Evolutionary conservation across 2,329 filamentous ascomycete genomes (phyloP).

Genomic region (Kalaharituber pfeilii): DNA sequence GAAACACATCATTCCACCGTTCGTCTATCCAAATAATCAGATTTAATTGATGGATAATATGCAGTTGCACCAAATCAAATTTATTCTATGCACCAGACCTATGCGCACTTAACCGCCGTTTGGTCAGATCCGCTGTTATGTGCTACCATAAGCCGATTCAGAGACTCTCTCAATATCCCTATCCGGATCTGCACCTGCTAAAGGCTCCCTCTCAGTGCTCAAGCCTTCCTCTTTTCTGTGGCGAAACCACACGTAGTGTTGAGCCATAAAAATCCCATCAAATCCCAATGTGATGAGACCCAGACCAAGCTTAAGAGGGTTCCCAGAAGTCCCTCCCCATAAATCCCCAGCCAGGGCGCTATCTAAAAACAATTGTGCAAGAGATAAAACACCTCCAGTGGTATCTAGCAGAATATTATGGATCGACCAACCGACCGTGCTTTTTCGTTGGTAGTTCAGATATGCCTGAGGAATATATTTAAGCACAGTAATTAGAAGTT

Average conservation of each 20-base stretch:
- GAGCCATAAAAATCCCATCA: conserved; percentile 67
- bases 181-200: conserved; percentile 1
- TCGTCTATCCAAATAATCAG: no score
- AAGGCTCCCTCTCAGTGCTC: neutral
- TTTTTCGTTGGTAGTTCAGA: conserved; percentile 67
- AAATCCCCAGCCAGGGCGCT: conserved; percentile 49
- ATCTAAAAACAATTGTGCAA: conserved; percentile 69
- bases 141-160: no score
- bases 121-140: no score
- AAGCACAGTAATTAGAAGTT: conserved; percentile 69
- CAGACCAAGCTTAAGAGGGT: conserved; percentile 75
- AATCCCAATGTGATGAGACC: conserved; percentile 76
- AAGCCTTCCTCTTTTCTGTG: no score
- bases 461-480: conserved; percentile 84
- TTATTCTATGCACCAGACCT: no score
- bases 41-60: no score
- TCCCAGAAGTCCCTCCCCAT: conserved; percentile 80
- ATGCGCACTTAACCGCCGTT: no score
- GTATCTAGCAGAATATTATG: conserved; percentile 69
- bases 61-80: no score
- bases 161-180: neutral
- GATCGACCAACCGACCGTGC: conserved; percentile 79
- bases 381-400: conserved; percentile 60
- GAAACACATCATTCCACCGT: no score
- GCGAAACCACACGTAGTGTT: conserved; percentile 79